Evolutionary conservation across 2,329 filamentous ascomycete species (phyloP), one percentile per base, ranked within the genome.

Genomic region (Cladosporium sphaerospermum): DNA sequence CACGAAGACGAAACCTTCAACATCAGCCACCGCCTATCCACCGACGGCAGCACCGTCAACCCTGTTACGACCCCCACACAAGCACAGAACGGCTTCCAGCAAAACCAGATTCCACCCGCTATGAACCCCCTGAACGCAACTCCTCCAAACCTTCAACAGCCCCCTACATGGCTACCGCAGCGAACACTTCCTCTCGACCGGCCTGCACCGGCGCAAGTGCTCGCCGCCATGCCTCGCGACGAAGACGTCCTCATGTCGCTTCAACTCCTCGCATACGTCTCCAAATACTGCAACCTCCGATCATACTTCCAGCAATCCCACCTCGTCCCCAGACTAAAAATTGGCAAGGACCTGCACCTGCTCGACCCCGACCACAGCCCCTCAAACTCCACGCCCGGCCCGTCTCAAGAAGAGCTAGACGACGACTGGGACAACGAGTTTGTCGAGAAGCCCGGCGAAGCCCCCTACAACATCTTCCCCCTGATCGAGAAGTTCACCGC

Each of bases 231-330:
- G 87, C 93, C 93, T 9, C 84, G 93, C 47, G 93, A 99, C 63
- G 93, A 99, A 70, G 93, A 99, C 64, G 93, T 99, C 2, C 78
- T 99, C 58, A 96, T 99, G 92, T 96, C 93, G 5, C 79, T 99
- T 36, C 93, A 99, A 71, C 81, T 99, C 16, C 80, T 99, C 43
- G 93, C 93, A 13, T 99, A 99, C 68, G 92, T 99, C 53, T 96
- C 91, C 19, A 99, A 99, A 71, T 99, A 99, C 73, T 97, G 93
- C 77, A 95, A 95, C 63, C 81, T 99, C 31, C 84, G 93, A 14
- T 86, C 89, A 4, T 99, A 96, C 70, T 99, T 99, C 69, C 93
- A 99, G 67, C 82, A 87, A 69, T 95, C 91, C 37, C 93, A 99
- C 65, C 78, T 97, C 9, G 93, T 99, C 4, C 93, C 93, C 0